Conservation (phyloP, 176 grass and related monocot species). For the Oryza longistaminata region DNA sequence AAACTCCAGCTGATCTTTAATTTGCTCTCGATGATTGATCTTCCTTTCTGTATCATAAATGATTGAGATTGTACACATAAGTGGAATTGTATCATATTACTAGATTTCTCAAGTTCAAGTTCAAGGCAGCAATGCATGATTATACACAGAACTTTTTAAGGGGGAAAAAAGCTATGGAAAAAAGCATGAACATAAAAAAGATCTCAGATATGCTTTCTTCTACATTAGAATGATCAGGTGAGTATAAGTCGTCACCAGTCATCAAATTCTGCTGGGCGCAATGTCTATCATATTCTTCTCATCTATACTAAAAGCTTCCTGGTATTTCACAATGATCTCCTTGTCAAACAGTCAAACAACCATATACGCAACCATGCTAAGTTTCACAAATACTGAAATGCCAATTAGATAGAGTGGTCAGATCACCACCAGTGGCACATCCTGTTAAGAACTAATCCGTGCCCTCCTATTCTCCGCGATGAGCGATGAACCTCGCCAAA, state of each 20-base stretch:
- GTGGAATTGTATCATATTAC: neutral
- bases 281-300: neutral
- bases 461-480: neutral
- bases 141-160: neutral
- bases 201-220: neutral
- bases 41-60: neutral
- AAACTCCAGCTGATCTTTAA: neutral
- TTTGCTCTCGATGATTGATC: neutral
- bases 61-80: neutral
- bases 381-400: neutral
- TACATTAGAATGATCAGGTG: neutral
- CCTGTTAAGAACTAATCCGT: conserved; percentile 13
- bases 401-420: neutral
- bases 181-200: conserved; percentile 3
- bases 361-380: neutral
- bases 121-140: neutral
- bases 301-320: neutral
- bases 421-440: neutral
- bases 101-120: no score
- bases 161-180: neutral
- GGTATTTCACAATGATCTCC: neutral
- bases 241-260: conserved; percentile 12
- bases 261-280: conserved; percentile 5
- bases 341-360: neutral
- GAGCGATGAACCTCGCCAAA: neutral